Percentiles rank a stretch among this genome's conserved stretches.
phyloP scores from a whole-genome alignment of 495 filamentous ascomycete species.

The Neurospora sp. region DNA sequence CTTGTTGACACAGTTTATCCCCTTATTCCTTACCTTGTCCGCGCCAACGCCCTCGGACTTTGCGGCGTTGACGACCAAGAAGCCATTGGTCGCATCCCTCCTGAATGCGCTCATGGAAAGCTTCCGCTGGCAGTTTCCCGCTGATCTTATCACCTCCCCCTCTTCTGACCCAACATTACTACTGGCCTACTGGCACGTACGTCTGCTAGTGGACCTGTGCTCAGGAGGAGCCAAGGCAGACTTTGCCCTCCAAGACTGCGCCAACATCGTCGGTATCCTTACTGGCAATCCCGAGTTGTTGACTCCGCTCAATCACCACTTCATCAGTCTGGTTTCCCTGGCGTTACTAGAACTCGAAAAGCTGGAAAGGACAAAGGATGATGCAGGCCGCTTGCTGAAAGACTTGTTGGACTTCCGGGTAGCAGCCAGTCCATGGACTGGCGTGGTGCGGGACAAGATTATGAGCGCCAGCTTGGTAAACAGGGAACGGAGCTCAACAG shows the following conservation, averaged over 20 bases:
- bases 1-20: constrained; percentile 23
- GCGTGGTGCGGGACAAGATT: constrained; percentile 38
- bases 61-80: constrained; percentile 4
- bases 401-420: constrained; percentile 26
- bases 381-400: constrained; percentile 22
- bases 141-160: constrained; percentile 16
- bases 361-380: constrained; percentile 19
- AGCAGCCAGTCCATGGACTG: constrained; percentile 34
- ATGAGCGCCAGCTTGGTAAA: constrained; percentile 13
- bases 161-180: constrained; percentile 43
- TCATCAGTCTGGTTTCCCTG: constrained; percentile 54
- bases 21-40: constrained; percentile 11
- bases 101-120: constrained; percentile 30
- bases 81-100: constrained; percentile 13
- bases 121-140: constrained; percentile 37
- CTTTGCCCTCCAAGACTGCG: constrained; percentile 52
- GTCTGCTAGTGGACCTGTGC: constrained; percentile 50
- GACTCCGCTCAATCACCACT: constrained; percentile 65
- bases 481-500: background rate
- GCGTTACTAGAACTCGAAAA: constrained; percentile 56
- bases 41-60: constrained; percentile 4
- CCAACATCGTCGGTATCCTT: constrained; percentile 45
- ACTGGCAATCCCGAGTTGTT: constrained; percentile 45
- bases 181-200: constrained; percentile 66
- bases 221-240: constrained; percentile 30